Percentiles rank a stretch among this genome's conserved stretches.
Conservation (phyloP, 306 rosid species). For the Pyrus bretschneideri region DNA sequence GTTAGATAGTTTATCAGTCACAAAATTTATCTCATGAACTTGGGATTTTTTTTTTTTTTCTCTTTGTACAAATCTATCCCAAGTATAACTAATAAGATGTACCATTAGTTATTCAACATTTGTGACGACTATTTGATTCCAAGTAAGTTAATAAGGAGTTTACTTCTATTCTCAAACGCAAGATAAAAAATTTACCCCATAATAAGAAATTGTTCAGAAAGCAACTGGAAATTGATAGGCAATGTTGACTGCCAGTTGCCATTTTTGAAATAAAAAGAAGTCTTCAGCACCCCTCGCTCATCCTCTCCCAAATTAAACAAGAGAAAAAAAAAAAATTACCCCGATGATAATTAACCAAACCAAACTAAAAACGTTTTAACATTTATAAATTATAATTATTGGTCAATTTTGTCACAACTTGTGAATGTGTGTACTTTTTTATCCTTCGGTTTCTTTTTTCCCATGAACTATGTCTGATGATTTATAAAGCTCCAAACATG, state of each 20-base stretch:
- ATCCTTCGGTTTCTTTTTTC: background rate
- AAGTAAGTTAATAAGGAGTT: background rate
- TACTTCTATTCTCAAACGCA: background rate
- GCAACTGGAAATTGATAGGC: background rate
- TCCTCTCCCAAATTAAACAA: background rate
- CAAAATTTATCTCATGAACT: background rate
- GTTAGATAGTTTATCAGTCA: background rate
- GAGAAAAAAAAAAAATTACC: too few species aligned
- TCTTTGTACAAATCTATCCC: background rate
- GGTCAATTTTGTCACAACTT: background rate
- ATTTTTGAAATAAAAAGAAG: background rate
- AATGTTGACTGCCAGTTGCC: background rate
- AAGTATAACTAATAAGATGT: too few species aligned
- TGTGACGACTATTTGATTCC: background rate
- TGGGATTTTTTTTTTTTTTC: too few species aligned
- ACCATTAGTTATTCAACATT: background rate
- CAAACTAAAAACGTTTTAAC: too few species aligned
- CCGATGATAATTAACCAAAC: too few species aligned
- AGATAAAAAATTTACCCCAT: background rate
- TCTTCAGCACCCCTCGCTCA: background rate
- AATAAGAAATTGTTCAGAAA: background rate
- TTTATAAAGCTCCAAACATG: background rate
- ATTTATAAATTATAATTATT: too few species aligned
- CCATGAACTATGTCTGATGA: background rate
- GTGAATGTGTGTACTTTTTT: background rate